phyloP scores from a whole-genome alignment of 2,329 filamentous ascomycete genomes.

The Neofusicoccum sp. region DNA sequence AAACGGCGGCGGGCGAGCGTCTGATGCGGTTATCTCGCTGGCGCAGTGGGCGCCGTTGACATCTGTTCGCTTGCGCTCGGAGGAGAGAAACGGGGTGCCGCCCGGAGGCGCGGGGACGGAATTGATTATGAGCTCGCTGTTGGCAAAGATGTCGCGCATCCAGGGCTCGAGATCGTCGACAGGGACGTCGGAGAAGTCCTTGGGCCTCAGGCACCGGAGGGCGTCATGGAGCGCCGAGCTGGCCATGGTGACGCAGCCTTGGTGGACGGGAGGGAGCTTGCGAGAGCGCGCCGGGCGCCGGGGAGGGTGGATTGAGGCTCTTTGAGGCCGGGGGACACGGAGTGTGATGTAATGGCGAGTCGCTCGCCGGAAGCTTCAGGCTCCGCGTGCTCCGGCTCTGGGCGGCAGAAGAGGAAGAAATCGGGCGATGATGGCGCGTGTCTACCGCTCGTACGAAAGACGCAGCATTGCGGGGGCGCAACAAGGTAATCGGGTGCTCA shows the following conservation, averaged over 20 bases:
- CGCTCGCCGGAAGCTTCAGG: constrained; percentile 2
- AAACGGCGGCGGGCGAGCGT: constrained; percentile 49
- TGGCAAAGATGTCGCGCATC: constrained; percentile 42
- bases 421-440: background rate
- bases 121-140: constrained; percentile 70
- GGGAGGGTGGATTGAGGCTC: background rate
- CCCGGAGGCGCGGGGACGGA: constrained; percentile 65
- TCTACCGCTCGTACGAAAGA: constrained; percentile 7
- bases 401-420: background rate
- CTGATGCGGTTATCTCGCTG: constrained; percentile 54
- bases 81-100: constrained; percentile 43
- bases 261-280: background rate
- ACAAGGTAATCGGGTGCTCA: background rate
- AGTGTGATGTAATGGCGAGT: background rate
- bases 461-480: background rate
- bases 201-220: constrained; percentile 43
- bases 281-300: background rate
- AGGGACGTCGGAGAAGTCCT: constrained; percentile 46
- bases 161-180: constrained; percentile 41
- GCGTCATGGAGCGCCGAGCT: constrained; percentile 42
- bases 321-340: background rate
- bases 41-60: constrained; percentile 51
- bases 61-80: constrained; percentile 57
- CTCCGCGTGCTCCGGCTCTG: constrained; percentile 12
- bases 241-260: constrained; percentile 5